Percentiles rank a stretch among this genome's conserved stretches.
Evolutionary conservation across 345 rosid species (phyloP).

Genomic region (Syzygium jambos): DNA sequence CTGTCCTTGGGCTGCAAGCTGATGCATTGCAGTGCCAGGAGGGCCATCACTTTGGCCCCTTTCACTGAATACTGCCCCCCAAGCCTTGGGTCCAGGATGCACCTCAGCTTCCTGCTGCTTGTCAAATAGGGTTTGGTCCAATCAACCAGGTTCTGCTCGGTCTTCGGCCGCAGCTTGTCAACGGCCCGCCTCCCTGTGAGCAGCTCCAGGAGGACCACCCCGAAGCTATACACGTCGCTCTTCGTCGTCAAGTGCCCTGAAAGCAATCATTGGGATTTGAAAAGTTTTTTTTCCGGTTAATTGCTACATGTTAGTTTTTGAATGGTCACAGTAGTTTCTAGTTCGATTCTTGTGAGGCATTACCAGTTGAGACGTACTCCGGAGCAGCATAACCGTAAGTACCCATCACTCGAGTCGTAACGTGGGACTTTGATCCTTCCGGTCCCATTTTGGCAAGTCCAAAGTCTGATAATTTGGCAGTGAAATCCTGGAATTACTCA

Average conservation of each 20-base stretch:
- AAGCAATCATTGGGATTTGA: not conserved
- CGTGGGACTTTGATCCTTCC: slow-evolving; percentile 89
- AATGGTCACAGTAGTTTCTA: not conserved
- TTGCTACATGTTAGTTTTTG: not conserved
- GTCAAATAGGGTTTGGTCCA: slow-evolving; percentile 75
- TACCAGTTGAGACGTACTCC: slow-evolving; percentile 87
- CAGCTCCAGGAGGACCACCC: slow-evolving; percentile 79
- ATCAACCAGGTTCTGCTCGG: slow-evolving; percentile 69
- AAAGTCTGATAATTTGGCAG: slow-evolving; percentile 80
- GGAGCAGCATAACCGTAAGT: slow-evolving; percentile 97
- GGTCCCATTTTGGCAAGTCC: slow-evolving; percentile 96
- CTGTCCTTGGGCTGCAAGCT: slow-evolving; percentile 83
- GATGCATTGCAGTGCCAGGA: slow-evolving; percentile 54
- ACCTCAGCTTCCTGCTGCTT: slow-evolving; percentile 63
- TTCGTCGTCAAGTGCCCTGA: slow-evolving; percentile 89
- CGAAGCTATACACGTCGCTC: slow-evolving; percentile 86
- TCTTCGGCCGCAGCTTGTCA: slow-evolving; percentile 60
- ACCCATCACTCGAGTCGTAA: slow-evolving; percentile 94
- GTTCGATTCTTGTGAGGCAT: not conserved
- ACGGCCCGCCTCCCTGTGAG: slow-evolving; percentile 80
- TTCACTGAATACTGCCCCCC: slow-evolving; percentile 75
- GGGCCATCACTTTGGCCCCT: slow-evolving; percentile 77
- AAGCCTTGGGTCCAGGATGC: slow-evolving; percentile 68
- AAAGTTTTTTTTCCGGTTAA: not conserved
- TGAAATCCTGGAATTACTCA: slow-evolving; percentile 49